These are phyloP conservation scores for Metschnikowia henanensis DNA, from an alignment of 805 yeast species.

Conservation along the genomic window DNA sequence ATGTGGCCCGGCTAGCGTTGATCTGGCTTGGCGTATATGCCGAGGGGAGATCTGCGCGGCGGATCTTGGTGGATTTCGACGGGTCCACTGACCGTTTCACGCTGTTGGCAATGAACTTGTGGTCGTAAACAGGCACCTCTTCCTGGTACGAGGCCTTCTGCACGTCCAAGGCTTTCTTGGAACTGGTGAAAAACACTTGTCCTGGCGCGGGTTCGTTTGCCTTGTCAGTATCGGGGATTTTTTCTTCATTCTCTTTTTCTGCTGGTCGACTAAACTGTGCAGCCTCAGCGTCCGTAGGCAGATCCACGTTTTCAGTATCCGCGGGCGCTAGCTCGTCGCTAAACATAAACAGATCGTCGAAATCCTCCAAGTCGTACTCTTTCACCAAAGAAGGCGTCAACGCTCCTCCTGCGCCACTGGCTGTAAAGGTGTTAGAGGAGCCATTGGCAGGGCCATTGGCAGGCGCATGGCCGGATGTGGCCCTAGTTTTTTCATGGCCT, in stretches of 20 bases:
- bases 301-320: neutral
- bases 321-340: slow-evolving; percentile 31
- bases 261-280: neutral
- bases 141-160: slow-evolving; percentile 22
- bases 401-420: neutral
- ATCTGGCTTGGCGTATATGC: slow-evolving; percentile 14
- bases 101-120: slow-evolving; percentile 47
- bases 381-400: slow-evolving; percentile 12
- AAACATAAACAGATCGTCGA: slow-evolving; percentile 41
- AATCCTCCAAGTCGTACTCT: slow-evolving; percentile 27
- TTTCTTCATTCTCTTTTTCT: neutral
- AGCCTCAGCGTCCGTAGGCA: slow-evolving; percentile 1
- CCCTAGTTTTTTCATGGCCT: neutral
- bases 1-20: slow-evolving; percentile 6
- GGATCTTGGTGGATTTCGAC: slow-evolving; percentile 62
- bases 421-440: neutral
- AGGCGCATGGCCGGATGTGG: neutral
- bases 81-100: slow-evolving; percentile 63
- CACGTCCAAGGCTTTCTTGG: slow-evolving; percentile 20
- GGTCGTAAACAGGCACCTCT: slow-evolving; percentile 57
- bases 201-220: slow-evolving; percentile 11
- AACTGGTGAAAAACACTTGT: slow-evolving; percentile 21
- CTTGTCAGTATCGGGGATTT: neutral
- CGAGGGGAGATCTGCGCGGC: slow-evolving; percentile 35
- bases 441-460: no score